Conservation (phyloP, 352 stramenopile species). For the Peronospora tabacina region DNA sequence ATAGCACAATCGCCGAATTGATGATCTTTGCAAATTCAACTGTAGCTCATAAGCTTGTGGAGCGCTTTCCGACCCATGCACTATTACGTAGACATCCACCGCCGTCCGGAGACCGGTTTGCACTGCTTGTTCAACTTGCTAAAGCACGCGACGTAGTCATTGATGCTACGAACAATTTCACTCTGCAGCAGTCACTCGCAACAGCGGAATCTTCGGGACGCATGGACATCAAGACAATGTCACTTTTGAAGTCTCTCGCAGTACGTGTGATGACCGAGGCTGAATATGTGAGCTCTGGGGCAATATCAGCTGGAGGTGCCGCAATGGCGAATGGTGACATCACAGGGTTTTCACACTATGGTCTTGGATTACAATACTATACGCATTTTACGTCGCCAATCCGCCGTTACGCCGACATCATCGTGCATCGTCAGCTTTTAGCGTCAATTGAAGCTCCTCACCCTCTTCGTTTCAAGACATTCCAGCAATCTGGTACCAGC, state of each 20-base stretch:
- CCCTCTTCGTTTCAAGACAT: neutral
- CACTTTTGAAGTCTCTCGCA: slow-evolving; percentile 89
- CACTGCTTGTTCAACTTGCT: slow-evolving; percentile 64
- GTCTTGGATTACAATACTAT: slow-evolving; percentile 84
- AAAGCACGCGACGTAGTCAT: slow-evolving; percentile 63
- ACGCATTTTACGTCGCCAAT: slow-evolving; percentile 91
- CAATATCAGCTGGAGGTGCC: slow-evolving; percentile 31
- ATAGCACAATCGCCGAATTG: slow-evolving; percentile 89
- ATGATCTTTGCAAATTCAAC: slow-evolving; percentile 91
- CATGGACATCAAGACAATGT: slow-evolving; percentile 75
- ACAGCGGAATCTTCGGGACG: slow-evolving; percentile 45
- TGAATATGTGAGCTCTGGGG: slow-evolving; percentile 86
- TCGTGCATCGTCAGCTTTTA: slow-evolving; percentile 88
- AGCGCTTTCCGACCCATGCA: slow-evolving; percentile 72
- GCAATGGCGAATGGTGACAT: slow-evolving; percentile 37
- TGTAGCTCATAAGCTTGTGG: slow-evolving; percentile 80
- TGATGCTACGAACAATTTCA: slow-evolving; percentile 76
- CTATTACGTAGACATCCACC: slow-evolving; percentile 84
- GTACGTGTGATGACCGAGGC: slow-evolving; percentile 92
- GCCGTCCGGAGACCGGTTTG: slow-evolving; percentile 64
- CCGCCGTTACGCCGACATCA: slow-evolving; percentile 85
- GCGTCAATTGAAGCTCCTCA: slow-evolving; percentile 32
- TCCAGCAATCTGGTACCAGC: neutral
- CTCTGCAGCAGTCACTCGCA: slow-evolving; percentile 66
- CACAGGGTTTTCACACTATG: slow-evolving; percentile 80